phyloP scores from a whole-genome alignment of 2,329 filamentous ascomycete species.

The Ramichloridium luteum region DNA sequence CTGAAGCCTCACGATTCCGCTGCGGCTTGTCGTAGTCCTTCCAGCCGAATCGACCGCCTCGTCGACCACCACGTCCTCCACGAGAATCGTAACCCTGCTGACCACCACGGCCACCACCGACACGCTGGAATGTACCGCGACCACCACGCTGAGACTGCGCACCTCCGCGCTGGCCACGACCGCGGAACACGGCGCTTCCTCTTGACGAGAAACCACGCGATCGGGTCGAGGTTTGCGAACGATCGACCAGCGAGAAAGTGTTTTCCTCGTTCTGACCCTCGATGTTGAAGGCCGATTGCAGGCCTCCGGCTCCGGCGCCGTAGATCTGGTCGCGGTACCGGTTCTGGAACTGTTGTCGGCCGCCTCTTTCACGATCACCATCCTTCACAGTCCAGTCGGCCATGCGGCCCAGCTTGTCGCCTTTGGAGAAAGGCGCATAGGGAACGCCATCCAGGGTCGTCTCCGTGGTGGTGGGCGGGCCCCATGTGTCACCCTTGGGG shows the following conservation, averaged over 20 bases:
- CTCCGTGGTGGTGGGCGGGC: slow-evolving; percentile 67
- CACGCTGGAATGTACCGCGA: slow-evolving; percentile 61
- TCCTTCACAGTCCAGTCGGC: slow-evolving; percentile 92
- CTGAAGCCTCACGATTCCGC: slow-evolving; percentile 87
- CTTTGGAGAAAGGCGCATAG: slow-evolving; percentile 96
- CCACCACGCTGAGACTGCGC: slow-evolving; percentile 55
- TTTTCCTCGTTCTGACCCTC: slow-evolving; percentile 91
- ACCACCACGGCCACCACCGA: slow-evolving; percentile 52
- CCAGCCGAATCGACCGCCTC: slow-evolving; percentile 88
- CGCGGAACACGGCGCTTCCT: slow-evolving; percentile 76
- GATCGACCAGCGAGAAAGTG: slow-evolving; percentile 95
- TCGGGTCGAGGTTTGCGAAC: slow-evolving; percentile 75
- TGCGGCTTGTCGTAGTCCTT: slow-evolving; percentile 98
- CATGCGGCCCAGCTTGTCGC: slow-evolving; percentile 97
- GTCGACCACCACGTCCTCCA: slow-evolving; percentile 55
- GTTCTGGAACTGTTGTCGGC: slow-evolving; percentile 78
- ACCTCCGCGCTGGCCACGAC: slow-evolving; percentile 58
- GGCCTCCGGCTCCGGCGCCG: slow-evolving; percentile 59
- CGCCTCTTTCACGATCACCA: slow-evolving; percentile 67
- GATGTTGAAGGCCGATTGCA: slow-evolving; percentile 68
- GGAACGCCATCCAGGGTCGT: slow-evolving; percentile 89
- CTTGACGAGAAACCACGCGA: slow-evolving; percentile 70
- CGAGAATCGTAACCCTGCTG: slow-evolving; percentile 62
- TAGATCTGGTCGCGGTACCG: slow-evolving; percentile 96
- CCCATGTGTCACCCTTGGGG: slow-evolving; percentile 50